Percentiles rank a stretch among this genome's conserved stretches.
Conservation (phyloP, 805 yeast genomes). For the Kuraishia floccosa region DNA sequence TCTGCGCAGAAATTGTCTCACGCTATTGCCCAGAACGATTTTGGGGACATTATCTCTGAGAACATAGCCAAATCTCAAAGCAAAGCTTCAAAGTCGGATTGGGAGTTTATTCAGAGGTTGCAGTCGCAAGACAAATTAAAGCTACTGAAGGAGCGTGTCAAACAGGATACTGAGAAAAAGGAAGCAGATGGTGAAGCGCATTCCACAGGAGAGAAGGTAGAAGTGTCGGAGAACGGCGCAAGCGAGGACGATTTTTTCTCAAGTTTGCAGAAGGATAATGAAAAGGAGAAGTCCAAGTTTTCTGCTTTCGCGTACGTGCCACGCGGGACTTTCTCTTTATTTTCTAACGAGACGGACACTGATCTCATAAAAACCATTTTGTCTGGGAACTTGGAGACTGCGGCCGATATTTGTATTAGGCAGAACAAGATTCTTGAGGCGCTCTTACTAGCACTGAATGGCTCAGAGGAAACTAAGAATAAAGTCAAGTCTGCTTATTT, state of each 20-base stretch:
- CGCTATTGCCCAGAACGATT: slow-evolving; percentile 49
- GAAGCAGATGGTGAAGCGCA: slow-evolving; percentile 5
- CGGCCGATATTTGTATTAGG: slow-evolving; percentile 56
- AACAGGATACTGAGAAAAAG: background rate
- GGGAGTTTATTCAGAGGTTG: slow-evolving; percentile 49
- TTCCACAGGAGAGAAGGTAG: slow-evolving; percentile 3
- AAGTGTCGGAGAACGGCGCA: slow-evolving; percentile 9
- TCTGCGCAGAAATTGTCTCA: slow-evolving; percentile 31
- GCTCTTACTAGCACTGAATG: slow-evolving; percentile 64
- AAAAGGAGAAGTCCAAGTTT: slow-evolving; percentile 2
- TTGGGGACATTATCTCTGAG: slow-evolving; percentile 40
- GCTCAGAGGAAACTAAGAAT: slow-evolving; percentile 46
- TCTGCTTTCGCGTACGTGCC: slow-evolving; percentile 38
- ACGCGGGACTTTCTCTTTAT: slow-evolving; percentile 37
- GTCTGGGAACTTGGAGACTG: slow-evolving; percentile 49
- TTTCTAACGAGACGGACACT: slow-evolving; percentile 15
- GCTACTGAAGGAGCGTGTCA: slow-evolving; percentile 33
- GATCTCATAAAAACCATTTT: slow-evolving; percentile 46
- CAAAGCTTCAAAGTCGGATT: slow-evolving; percentile 41
- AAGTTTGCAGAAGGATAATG: slow-evolving; percentile 11
- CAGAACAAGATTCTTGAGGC: slow-evolving; percentile 68
- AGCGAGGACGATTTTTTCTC: slow-evolving; percentile 29
- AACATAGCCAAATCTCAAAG: slow-evolving; percentile 33
- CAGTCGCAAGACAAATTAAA: slow-evolving; percentile 36
- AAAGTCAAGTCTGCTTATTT: slow-evolving; percentile 69